These are phyloP conservation scores for Diaporthe humulicola DNA, from an alignment of 2,329 filamentous ascomycete genomes.

Conservation along the genomic window DNA sequence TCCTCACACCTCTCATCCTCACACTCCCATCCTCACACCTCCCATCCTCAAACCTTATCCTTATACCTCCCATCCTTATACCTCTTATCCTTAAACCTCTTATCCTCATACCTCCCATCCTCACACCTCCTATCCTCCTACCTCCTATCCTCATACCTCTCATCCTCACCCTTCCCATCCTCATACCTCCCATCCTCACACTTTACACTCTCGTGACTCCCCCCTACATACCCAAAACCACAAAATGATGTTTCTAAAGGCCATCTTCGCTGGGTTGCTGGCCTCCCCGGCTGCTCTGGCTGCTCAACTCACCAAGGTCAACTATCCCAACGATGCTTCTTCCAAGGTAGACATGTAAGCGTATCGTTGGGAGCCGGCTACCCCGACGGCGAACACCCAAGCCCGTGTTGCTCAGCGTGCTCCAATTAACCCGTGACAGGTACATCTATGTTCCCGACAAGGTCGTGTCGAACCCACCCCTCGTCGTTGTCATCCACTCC, in stretches of 20 bases:
- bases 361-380: neutral
- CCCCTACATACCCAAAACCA: neutral
- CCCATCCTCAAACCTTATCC: neutral
- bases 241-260: slow-evolving; percentile 43
- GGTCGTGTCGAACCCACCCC: slow-evolving; percentile 49
- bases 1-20: neutral
- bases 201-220: neutral
- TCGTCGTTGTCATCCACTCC: slow-evolving; percentile 54
- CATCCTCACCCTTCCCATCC: neutral
- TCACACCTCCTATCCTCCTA: neutral
- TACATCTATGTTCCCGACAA: slow-evolving; percentile 54
- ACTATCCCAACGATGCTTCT: slow-evolving; percentile 53
- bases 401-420: neutral
- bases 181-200: neutral
- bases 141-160: neutral
- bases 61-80: neutral
- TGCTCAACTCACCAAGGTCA: slow-evolving; percentile 51
- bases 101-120: neutral
- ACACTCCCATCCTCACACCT: too few relatives aligned
- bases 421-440: slow-evolving; percentile 39
- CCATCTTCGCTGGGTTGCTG: slow-evolving; percentile 44
- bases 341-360: slow-evolving; percentile 53
- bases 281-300: slow-evolving; percentile 42
- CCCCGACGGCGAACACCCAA: neutral
- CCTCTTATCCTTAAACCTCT: too few relatives aligned